These are phyloP conservation scores for Wickerhamiella kurtzmanii DNA, from an alignment of 805 yeast genomes.

Conservation along the genomic window DNA sequence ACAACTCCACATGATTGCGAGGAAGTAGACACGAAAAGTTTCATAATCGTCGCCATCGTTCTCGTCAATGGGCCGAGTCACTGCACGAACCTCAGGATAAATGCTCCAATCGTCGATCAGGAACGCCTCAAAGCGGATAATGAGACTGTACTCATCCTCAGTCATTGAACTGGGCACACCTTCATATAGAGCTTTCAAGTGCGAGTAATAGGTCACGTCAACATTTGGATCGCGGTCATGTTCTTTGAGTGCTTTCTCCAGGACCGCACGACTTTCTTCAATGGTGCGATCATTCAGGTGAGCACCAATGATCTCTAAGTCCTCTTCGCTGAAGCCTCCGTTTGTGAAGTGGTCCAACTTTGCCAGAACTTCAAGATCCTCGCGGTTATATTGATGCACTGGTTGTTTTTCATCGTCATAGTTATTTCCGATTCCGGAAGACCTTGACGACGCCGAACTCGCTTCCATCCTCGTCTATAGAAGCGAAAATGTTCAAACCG, in stretches of 20 bases:
- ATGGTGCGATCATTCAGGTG: slow-evolving; percentile 19
- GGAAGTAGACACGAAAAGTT: slow-evolving; percentile 37
- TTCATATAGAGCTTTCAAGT: slow-evolving; percentile 22
- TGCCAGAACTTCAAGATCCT: neutral
- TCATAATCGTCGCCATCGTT: slow-evolving; percentile 25
- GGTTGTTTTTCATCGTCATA: neutral
- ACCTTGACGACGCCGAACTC: neutral
- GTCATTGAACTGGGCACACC: slow-evolving; percentile 1
- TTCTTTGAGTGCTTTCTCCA: slow-evolving; percentile 29
- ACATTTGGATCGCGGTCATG: slow-evolving; percentile 39
- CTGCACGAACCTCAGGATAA: slow-evolving; percentile 48
- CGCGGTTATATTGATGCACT: neutral
- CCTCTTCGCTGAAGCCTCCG: slow-evolving; percentile 5
- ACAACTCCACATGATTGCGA: slow-evolving; percentile 38
- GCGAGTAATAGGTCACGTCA: slow-evolving; percentile 28
- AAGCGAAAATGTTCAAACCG: neutral
- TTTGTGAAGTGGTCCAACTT: neutral
- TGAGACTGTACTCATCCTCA: slow-evolving; percentile 2
- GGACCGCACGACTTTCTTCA: slow-evolving; percentile 30
- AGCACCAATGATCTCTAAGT: slow-evolving; percentile 9
- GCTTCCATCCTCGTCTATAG: neutral
- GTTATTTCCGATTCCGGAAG: neutral
- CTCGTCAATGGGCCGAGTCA: slow-evolving; percentile 41
- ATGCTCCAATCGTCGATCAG: slow-evolving; percentile 35
- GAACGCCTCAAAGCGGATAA: slow-evolving; percentile 29